Conservation (phyloP, 2,329 filamentous ascomycete genomes). For the Aspergillus ochraceus region DNA sequence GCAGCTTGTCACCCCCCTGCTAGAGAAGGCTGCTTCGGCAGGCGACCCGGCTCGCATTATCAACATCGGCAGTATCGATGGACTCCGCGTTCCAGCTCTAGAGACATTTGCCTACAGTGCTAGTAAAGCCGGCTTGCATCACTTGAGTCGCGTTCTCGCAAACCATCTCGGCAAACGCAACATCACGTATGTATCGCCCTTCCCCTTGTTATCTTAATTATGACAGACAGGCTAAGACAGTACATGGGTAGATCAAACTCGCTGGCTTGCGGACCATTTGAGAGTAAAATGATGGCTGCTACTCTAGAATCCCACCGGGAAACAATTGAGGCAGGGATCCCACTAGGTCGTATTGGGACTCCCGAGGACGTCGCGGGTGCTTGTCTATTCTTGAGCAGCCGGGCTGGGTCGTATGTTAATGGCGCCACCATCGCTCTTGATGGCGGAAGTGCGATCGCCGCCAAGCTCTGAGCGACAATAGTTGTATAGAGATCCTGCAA, state of each 20-base stretch:
- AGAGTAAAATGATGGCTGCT: constrained; percentile 56
- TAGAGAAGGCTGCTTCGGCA: constrained; percentile 48
- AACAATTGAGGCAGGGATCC: constrained; percentile 56
- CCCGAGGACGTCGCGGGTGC: constrained; percentile 70
- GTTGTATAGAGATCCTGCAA: not conserved
- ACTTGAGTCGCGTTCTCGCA: constrained; percentile 53
- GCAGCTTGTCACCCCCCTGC: constrained; percentile 48
- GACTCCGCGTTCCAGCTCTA: constrained; percentile 52
- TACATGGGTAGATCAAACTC: constrained; percentile 59
- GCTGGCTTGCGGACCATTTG: constrained; percentile 68
- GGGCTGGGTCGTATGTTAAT: constrained; percentile 66
- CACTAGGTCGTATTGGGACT: constrained; percentile 65
- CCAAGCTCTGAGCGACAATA: constrained; percentile 38
- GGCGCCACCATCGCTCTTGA: constrained; percentile 65
- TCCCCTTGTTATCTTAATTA: not conserved
- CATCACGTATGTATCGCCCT: constrained; percentile 49
- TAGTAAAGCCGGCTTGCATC: constrained; percentile 55
- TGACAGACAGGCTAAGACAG: not conserved
- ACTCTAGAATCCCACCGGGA: constrained; percentile 53
- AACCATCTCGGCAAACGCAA: constrained; percentile 53
- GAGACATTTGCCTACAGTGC: constrained; percentile 56
- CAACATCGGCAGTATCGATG: constrained; percentile 57
- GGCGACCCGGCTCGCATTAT: constrained; percentile 51
- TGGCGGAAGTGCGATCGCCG: constrained; percentile 50
- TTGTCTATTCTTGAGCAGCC: constrained; percentile 68